Evolutionary conservation across 306 rosid genomes (phyloP), one percentile per base, ranked within the genome.

Genomic region (Comarum palustre): DNA sequence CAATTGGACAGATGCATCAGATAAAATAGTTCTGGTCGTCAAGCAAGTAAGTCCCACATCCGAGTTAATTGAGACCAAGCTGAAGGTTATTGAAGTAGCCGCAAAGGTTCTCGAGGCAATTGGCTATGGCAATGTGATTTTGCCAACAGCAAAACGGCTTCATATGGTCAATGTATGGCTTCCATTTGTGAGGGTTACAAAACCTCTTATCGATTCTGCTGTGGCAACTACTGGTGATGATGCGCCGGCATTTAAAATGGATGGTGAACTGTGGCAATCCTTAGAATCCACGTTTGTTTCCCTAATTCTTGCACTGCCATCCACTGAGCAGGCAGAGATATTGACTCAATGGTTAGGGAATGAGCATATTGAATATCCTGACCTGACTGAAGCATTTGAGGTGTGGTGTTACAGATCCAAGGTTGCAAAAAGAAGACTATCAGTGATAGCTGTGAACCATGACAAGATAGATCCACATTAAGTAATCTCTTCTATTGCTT

Each of bases 321-420:
- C 97, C 2, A 85, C 78, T 31, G 91, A 94, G 75, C 99, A 94
- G 72, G 95, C 99, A 3, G 95, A 80, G 77, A 87, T 91, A 71
- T 88, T 94, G 78, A 83, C 85, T 0, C 90, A 90, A 69, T 94
- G 96, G 97, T 80, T 94, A 48, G 84, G 71, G 63, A 83, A 83
- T 31, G 78, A 88, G 63, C 83, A 71, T 71, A 74, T 87, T 42
- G 84, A 77, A 72, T 94, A 90, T 77, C 99, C 97, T 8, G 97
- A 94, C 84, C 84, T 94, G 71, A 85, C 95, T 0, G 96, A 91
- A 81, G 96, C 96, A 41, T 94, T 94, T 61, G 96, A 91, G 78
- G 90, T 88, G 38, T 94, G 99, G 97, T 91, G 96, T 80, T 90
- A 85, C 68, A 80, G 96, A 74, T 83, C 96, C 73, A 94, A 91